Conservation (phyloP, 1,284 basidiomycete genomes). For the Ceratobasidium sp. region DNA sequence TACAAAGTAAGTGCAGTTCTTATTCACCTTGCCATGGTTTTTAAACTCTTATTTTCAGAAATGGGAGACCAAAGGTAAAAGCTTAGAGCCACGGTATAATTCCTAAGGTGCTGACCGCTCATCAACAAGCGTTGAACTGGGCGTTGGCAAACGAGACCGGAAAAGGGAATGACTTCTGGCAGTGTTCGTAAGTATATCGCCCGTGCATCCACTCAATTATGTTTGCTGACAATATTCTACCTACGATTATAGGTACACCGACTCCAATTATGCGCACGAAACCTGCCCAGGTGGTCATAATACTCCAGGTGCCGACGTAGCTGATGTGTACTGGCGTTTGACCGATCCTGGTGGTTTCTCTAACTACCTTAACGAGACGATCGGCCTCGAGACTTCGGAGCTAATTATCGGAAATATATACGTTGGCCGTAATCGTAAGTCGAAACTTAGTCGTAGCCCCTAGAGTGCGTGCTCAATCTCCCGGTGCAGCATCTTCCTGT, state of each 20-base stretch:
- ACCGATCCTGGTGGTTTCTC: slow-evolving; percentile 32
- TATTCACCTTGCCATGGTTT: neutral
- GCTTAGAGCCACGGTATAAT: neutral
- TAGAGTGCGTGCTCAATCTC: neutral
- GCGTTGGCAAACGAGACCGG: slow-evolving; percentile 37
- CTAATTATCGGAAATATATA: slow-evolving; percentile 32
- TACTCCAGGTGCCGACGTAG: slow-evolving; percentile 28
- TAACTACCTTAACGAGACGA: slow-evolving; percentile 14
- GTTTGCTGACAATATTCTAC: neutral
- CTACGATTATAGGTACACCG: neutral
- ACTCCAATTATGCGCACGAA: slow-evolving; percentile 21
- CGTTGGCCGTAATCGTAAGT: slow-evolving; percentile 37
- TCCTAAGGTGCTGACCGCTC: neutral
- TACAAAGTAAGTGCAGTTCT: slow-evolving; percentile 20
- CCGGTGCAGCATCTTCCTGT: slow-evolving; percentile 12
- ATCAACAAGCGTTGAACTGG: slow-evolving; percentile 27
- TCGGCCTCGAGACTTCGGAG: slow-evolving; percentile 29
- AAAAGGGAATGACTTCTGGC: slow-evolving; percentile 36
- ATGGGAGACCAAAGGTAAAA: slow-evolving; percentile 39
- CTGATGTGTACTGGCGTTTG: slow-evolving; percentile 32
- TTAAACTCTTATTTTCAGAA: neutral
- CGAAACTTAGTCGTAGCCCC: too few species aligned
- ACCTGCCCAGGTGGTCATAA: slow-evolving; percentile 40
- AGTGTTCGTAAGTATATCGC: slow-evolving; percentile 23
- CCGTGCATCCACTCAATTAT: neutral